Evolutionary conservation across 2,329 filamentous ascomycete species (phyloP), one percentile per base, ranked within the genome.

Genomic region (Botrytis fragariae): DNA sequence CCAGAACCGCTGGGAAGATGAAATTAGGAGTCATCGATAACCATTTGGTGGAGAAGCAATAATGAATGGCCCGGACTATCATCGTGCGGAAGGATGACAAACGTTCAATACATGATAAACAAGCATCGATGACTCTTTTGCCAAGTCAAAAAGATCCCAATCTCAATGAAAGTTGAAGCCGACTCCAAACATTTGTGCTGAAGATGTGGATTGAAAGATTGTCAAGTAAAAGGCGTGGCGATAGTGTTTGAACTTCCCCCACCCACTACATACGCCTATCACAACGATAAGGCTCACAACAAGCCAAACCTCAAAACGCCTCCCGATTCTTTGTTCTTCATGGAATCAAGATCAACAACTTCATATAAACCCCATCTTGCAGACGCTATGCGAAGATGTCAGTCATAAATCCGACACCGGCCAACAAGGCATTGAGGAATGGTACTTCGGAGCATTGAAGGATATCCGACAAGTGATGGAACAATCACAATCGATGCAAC

Each of bases 141-240:
- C 35, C 48, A 57, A 68, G 48, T 4, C 20, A 22, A 42, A 22
- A 4, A 12, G 22, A 32, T 32, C 5, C n/a, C 64, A 39, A 57
- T 57, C 25, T 14, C 20, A 29, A 57, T 16, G 48, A 42, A 42
- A 25, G 25, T 29, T 29, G 4, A 29, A 42, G 18, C 64, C 45
- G 16, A 22, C 39, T 14, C 45, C 64, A 54, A 29, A 29, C 9
- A 39, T 39, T 51, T 67, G 32, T 67, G 25, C 25, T 37, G 22
- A 5, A 37, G 32, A 51, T 48, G 44, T 25, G 63, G 48, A 39
- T 35, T 7, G 45, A 20, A 29, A 16, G 14, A 9, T 29, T 20
- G 57, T 71, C 69, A 64, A 64, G 69, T n/a, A 51, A 51, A 71
- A 25, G 69, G 69, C 69, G 69, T 64, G 10, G 57, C 39, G 14